A percentile compares a stretch with the other conserved stretches of the same genome.
These are phyloP conservation scores for Gaertneriomyces sp. DNA, from an alignment of 192 early-diverging fungal genomes.

Conservation along the genomic window DNA sequence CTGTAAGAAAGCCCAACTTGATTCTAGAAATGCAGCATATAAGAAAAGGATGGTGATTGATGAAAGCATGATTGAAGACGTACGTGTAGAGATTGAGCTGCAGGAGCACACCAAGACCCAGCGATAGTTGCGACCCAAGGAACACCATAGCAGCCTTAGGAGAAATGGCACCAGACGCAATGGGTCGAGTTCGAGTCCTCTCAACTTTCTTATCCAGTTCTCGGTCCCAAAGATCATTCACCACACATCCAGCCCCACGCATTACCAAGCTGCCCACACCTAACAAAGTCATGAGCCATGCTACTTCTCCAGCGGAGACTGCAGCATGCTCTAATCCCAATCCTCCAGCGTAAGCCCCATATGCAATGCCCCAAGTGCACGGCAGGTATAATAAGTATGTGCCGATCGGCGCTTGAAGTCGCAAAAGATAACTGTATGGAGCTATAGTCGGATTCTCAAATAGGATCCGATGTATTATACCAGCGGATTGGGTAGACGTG, in stretches of 20 bases:
- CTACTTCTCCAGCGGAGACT: conserved; percentile 62
- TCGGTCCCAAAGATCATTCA: conserved; percentile 97
- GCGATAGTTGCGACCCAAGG: conserved; percentile 72
- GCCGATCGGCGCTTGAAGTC: conserved; percentile 88
- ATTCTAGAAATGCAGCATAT: conserved; percentile 70
- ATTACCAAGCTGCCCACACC: conserved; percentile 82
- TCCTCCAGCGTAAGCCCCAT: conserved; percentile 32
- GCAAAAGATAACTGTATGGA: conserved; percentile 52
- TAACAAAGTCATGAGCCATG: conserved; percentile 73
- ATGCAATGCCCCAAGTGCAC: conserved; percentile 63
- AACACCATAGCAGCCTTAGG: conserved; percentile 70
- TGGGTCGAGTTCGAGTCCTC: conserved; percentile 74
- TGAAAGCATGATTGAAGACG: background rate
- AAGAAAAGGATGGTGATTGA: conserved; percentile 62
- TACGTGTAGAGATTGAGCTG: conserved; percentile 87
- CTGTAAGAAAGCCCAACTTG: too few relatives aligned
- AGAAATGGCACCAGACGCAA: conserved; percentile 73
- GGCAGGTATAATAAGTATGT: conserved; percentile 91
- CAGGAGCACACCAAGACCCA: conserved; percentile 77
- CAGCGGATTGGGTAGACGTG: too few relatives aligned
- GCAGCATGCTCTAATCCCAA: conserved; percentile 29
- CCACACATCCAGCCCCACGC: conserved; percentile 94
- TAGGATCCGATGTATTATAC: too few relatives aligned
- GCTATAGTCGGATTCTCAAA: too few relatives aligned
- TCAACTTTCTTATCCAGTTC: conserved; percentile 81